Base-by-base conservation (phyloP, 1,284 basidiomycete genomes). In the Dichomitus squalens region DNA sequence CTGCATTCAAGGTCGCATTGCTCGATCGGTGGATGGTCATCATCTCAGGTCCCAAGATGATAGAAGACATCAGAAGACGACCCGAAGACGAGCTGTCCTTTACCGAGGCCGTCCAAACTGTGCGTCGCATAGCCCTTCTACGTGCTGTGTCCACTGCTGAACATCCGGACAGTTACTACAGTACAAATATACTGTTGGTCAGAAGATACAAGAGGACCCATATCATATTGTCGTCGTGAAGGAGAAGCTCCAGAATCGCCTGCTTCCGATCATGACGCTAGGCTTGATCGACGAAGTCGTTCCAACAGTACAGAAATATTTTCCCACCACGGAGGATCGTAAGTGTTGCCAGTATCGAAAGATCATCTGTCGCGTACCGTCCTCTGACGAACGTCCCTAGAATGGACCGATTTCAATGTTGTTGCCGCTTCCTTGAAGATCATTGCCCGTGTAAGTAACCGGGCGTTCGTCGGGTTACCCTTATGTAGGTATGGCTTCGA, bases 31-130 rank as follows among this genome's bases (percentile, higher is more conserved):
- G 73, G 75, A 53, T 67, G 3, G 61, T 76, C 25, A 58, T 77
- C 4, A 66, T 75, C 23, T 68, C 66, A 18, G 70, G 67, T 3
- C 60, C 66, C 0, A 52, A 72, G 46, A 64, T 73, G 50, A 66
- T 74, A 3, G 72, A 76, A 2, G 76, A 77, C 46, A 57, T 77
- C 7, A 67, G 70, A 7, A 70, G 63, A 35, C 70, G 73, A 1
- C 66, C 66, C 3, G 75, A 75, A 27, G 68, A 75, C 7, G 65
- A 67, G 8, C 58, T 77, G 1, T 73, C 72, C 5, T 71, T 75
- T 46, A 36, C 58, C 5, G 69, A 67, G 6, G 72, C 69, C 12
- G 43, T 65, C 7, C 58, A 53, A 41, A 41, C 40, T 11, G 68
- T 72, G 34, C 73, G 74, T 23, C 38, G 18, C 7, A 21, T 5